Base-by-base conservation (phyloP, 805 yeast species). In the Kodamaea nitidulidarum region DNA sequence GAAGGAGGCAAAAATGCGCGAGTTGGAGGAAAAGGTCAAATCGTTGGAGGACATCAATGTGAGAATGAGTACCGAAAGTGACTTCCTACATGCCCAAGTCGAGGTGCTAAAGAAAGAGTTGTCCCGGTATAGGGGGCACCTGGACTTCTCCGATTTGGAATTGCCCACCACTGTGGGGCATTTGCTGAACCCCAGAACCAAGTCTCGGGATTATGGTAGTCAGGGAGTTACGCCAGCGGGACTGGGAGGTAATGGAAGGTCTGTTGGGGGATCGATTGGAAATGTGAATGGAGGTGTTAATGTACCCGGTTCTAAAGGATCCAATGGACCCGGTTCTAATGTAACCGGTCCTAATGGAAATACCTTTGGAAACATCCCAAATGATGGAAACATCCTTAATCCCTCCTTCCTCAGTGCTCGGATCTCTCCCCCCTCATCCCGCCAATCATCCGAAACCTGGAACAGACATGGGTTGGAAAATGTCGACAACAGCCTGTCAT, bases 1-100 rank as follows among this genome's bases (percentile, higher is more conserved):
- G 44, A 91, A 91, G 60, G 98, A 91, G 60, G 73, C 73, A 36
- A 87, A 85, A 55, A 76, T 93, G 80, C 77, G 79, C 55, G 95
- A 88, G 47, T 70, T 91, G 45, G 96, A 90, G 57, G 80, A 79
- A 34, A 81, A 85, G 50, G 95, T 91, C 10, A 62, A 71, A 36
- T 60, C 66, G 48, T 71, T 91, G 48, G 96, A 93, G 59, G 74
- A 75, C 46, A 84, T 81, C 48, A 81, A 82, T 42, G 64, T 78
- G 40, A 77, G 78, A 46, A 84, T 84, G 37, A 70, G 73, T 16
- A 74, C 84, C 18, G 95, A 90, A 56, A 72, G 82, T 29, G 84
- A 83, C 50, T 75, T 85, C 40, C 65, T 91, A 46, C 73, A 84
- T 55, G 70, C 81, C 30, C 95, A 88, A 61, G 87, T 91, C 18